A percentile compares a stretch with the other conserved stretches of the same genome.
phyloP scores from a whole-genome alignment of 331 rosid genomes.

The Malus hybrid region DNA sequence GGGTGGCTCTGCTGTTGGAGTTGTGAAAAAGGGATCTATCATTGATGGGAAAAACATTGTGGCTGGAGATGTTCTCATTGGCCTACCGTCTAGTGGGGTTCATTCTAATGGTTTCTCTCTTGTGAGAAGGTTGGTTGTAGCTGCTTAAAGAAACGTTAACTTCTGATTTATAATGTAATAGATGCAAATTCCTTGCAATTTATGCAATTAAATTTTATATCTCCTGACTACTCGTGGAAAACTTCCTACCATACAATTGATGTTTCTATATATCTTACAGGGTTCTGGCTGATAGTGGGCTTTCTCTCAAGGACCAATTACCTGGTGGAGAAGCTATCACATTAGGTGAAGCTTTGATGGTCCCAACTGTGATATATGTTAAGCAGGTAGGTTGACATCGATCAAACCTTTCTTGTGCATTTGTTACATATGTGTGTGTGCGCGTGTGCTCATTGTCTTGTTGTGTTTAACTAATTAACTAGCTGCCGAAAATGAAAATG shows the following conservation, averaged over 20 bases:
- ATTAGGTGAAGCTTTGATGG: slow-evolving; percentile 81
- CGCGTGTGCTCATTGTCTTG: no score
- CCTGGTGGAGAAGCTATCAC: slow-evolving; percentile 47
- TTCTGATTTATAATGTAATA: no score
- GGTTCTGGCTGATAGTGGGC: slow-evolving; percentile 67
- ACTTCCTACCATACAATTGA: no score
- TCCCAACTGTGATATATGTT: slow-evolving; percentile 80
- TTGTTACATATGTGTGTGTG: not conserved
- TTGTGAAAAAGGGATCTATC: slow-evolving; percentile 64
- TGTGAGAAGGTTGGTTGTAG: slow-evolving; percentile 60
- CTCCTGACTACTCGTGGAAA: no score
- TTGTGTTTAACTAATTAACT: not conserved
- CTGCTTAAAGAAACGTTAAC: no score
- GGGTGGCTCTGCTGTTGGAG: slow-evolving; percentile 89
- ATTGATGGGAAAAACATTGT: slow-evolving; percentile 63
- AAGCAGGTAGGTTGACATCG: slow-evolving; percentile 47
- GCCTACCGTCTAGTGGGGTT: slow-evolving; percentile 86
- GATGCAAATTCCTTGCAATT: no score
- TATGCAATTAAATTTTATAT: no score
- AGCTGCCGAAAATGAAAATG: not conserved
- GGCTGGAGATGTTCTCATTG: slow-evolving; percentile 72
- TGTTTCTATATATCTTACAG: slow-evolving; percentile 21
- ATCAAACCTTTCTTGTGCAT: not conserved
- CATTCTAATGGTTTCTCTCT: slow-evolving; percentile 93
- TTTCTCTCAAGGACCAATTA: slow-evolving; percentile 57